Conservation (phyloP, 2,329 filamentous ascomycete genomes). For the Scytalidium lignicola region DNA sequence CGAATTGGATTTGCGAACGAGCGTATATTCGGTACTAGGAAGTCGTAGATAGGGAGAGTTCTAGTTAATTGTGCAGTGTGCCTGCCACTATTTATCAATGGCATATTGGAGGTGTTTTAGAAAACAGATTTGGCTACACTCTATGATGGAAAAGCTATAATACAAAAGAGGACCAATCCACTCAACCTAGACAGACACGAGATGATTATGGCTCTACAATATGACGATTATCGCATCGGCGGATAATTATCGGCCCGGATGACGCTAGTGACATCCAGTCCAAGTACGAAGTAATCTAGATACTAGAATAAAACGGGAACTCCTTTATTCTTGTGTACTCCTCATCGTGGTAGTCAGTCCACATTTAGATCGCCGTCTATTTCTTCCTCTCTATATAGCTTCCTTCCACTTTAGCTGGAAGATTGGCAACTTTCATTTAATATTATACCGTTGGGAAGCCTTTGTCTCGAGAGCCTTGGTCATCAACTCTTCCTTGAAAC, state of each 20-base stretch:
- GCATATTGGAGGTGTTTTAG: not conserved
- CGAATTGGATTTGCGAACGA: slow-evolving; percentile 5
- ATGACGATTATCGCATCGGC: not conserved
- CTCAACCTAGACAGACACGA: no score
- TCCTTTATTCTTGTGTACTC: not conserved
- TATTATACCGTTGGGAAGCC: not conserved
- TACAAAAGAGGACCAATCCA: no score
- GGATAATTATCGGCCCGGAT: not conserved
- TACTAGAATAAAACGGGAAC: not conserved
- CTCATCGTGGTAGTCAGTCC: not conserved
- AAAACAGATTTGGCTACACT: no score
- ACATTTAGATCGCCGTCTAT: not conserved
- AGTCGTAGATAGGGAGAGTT: slow-evolving; percentile 29
- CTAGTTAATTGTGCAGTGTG: slow-evolving; percentile 5
- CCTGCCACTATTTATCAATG: slow-evolving; percentile 2
- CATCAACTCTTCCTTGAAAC: not conserved
- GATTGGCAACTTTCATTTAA: not conserved
- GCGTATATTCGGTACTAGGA: slow-evolving; percentile 30
- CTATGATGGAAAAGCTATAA: no score
- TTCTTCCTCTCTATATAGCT: not conserved
- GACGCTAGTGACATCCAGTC: not conserved
- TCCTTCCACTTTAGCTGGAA: not conserved
- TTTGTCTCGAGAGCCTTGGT: not conserved
- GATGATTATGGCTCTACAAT: not conserved
- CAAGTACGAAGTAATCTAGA: not conserved